phyloP scores from a whole-genome alignment of 345 rosid species.

The Brassica rapa region DNA sequence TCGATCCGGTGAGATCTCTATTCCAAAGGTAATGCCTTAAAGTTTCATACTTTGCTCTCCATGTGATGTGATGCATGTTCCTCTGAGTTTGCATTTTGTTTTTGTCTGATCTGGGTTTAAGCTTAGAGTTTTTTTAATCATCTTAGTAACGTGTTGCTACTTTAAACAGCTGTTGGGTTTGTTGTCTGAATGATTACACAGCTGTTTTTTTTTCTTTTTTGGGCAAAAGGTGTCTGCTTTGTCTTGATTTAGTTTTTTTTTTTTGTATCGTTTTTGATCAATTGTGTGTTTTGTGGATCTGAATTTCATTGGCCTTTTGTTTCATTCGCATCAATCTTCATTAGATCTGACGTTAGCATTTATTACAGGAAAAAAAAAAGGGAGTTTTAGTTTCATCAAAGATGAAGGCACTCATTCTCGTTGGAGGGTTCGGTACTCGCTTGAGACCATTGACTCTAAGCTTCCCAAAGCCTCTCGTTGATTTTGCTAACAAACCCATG shows the following conservation, averaged over 20 bases:
- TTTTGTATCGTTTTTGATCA: slow-evolving; percentile 3
- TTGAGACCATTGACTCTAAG: slow-evolving; percentile 98
- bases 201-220: not conserved
- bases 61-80: slow-evolving; percentile 6
- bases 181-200: not conserved
- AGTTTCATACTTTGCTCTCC: not conserved
- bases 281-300: slow-evolving; percentile 29
- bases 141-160: not conserved
- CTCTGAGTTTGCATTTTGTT: not conserved
- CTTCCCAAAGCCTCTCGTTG: slow-evolving; percentile 96
- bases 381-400: slow-evolving; percentile 34
- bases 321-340: not conserved
- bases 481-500: slow-evolving; percentile 98
- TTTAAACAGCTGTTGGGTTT: not conserved
- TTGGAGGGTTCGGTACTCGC: slow-evolving; percentile 98
- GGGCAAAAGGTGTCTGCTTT: not conserved
- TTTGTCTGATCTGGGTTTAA: slow-evolving; percentile 36
- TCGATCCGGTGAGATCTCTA: slow-evolving; percentile 24
- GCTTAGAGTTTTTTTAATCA: not conserved
- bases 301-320: not conserved
- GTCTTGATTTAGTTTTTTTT: not conserved
- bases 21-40: slow-evolving; percentile 1
- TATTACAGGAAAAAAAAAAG: slow-evolving; percentile 42
- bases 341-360: slow-evolving; percentile 12
- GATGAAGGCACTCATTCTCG: slow-evolving; percentile 99